A percentile compares a stretch with the other conserved stretches of the same genome.
phyloP scores from a whole-genome alignment of 2,329 filamentous ascomycete genomes.

The Tolypocladium guangdongense region DNA sequence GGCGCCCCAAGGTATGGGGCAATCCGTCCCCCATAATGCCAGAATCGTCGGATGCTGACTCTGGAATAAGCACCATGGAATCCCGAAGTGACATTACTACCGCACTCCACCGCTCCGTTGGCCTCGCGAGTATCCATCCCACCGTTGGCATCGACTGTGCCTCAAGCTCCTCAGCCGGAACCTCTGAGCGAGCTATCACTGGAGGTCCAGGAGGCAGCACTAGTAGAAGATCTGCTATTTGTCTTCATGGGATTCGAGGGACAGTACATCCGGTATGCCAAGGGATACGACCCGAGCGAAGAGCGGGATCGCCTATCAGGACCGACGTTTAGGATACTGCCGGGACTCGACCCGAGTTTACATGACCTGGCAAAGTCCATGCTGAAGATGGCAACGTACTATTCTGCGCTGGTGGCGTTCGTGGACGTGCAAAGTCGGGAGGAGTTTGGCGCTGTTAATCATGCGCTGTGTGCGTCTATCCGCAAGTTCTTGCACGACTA shows the following conservation, averaged over 20 bases:
- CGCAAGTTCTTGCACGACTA: slow-evolving; percentile 89
- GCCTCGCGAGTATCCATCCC: slow-evolving; percentile 53
- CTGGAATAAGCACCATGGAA: slow-evolving; percentile 50
- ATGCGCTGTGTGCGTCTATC: slow-evolving; percentile 91
- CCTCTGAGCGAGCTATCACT: slow-evolving; percentile 63
- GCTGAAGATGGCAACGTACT: slow-evolving; percentile 90
- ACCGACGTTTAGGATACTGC: slow-evolving; percentile 66
- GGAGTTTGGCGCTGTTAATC: slow-evolving; percentile 89
- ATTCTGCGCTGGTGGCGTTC: slow-evolving; percentile 82
- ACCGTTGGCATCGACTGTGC: slow-evolving; percentile 67
- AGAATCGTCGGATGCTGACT: background rate
- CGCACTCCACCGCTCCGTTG: slow-evolving; percentile 58
- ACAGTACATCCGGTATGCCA: slow-evolving; percentile 85
- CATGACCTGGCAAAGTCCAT: slow-evolving; percentile 80
- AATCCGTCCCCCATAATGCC: background rate
- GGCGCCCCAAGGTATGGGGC: slow-evolving; percentile 33
- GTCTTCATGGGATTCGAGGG: slow-evolving; percentile 98
- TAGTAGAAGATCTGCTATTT: slow-evolving; percentile 84
- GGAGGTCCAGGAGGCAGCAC: slow-evolving; percentile 73
- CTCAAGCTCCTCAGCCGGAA: slow-evolving; percentile 56
- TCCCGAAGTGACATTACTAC: slow-evolving; percentile 64
- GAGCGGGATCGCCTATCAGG: slow-evolving; percentile 83
- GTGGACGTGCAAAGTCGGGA: slow-evolving; percentile 89
- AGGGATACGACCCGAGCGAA: slow-evolving; percentile 69
- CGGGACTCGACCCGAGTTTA: slow-evolving; percentile 82